phyloP scores from a whole-genome alignment of 306 rosid genomes.

The Mimosa pudica region DNA sequence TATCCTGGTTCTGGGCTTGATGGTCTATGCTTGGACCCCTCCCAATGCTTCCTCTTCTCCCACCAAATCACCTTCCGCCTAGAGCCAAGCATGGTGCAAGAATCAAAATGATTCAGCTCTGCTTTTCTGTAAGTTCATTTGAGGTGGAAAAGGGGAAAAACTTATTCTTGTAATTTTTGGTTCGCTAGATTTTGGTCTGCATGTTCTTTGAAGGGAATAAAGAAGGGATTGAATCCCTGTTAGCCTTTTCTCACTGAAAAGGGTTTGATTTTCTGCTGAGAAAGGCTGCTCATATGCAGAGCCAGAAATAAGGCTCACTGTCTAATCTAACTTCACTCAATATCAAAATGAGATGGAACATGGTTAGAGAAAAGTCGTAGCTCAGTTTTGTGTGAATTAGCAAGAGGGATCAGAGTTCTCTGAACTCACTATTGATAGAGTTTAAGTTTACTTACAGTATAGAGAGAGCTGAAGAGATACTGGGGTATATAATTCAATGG shows the following conservation, averaged over 20 bases:
- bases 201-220: constrained; percentile 14
- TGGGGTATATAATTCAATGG: neutral
- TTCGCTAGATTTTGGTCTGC: constrained; percentile 21
- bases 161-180: constrained; percentile 14
- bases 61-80: constrained; percentile 38
- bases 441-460: neutral
- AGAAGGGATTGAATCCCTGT: neutral
- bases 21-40: constrained; percentile 73
- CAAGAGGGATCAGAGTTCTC: neutral
- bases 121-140: constrained; percentile 17
- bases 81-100: neutral
- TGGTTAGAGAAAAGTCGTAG: constrained; percentile 23
- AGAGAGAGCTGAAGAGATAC: neutral
- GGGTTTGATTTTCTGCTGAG: neutral
- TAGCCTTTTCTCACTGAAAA: neutral
- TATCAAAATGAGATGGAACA: neutral
- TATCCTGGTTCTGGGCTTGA: constrained; percentile 68
- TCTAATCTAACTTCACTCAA: neutral
- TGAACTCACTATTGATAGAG: neutral
- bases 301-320: neutral
- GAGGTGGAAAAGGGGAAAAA: constrained; percentile 19
- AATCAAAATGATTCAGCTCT: constrained; percentile 16
- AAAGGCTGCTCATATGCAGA: neutral
- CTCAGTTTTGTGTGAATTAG: constrained; percentile 37
- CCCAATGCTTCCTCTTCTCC: constrained; percentile 47